Evolutionary conservation across 2,329 filamentous ascomycete species (phyloP), one percentile per base, ranked within the genome.

Genomic region (Fusarium tupiense): DNA sequence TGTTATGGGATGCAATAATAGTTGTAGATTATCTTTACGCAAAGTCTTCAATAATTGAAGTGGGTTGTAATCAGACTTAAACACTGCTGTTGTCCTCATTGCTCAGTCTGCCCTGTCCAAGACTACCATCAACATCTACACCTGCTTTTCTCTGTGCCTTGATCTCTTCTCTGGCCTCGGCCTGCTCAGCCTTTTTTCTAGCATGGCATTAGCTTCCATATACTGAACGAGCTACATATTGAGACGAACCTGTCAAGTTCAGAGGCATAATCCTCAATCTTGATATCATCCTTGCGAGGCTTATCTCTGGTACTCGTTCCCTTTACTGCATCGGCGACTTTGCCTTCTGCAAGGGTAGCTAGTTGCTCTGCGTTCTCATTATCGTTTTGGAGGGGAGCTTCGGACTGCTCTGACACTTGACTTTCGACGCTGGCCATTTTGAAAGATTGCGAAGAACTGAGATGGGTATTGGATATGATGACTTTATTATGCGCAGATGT

Each of bases 361-460:
- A 76, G 31, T 35, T 76, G 74, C 31, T 76, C 74, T 20, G 69
- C 69, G 26, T 76, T 56, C 46, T 75, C 74, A n/a, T 76, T 76
- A 19, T 72, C 57, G 26, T 76, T 76, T 41, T 76, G 69, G 1
- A 71, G 67, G 22, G 60, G 60, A 44, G 53, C 35, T 12, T 60
- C 41, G n/a, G 26, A 33, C 26, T 61, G 61, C 41, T 70, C 67
- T 33, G 72, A 68, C 16, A 46, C 22, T 57, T 71, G 61, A 12
- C 37, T 75, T 26, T 72, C 47, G 41, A 73, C 33, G 13, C 59
- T 67, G 24, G 64, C 40, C 54, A 73, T 70, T 53, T 60, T 72
- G 41, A 38, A 24, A 10, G 8, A 29, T 20, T 60, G 20, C 22
- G 14, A n/a, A 41, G n/a, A 22, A 17, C 11, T 31, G 31, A 31